phyloP scores from a whole-genome alignment of 2,329 filamentous ascomycete genomes.

The Nemania serpens region DNA sequence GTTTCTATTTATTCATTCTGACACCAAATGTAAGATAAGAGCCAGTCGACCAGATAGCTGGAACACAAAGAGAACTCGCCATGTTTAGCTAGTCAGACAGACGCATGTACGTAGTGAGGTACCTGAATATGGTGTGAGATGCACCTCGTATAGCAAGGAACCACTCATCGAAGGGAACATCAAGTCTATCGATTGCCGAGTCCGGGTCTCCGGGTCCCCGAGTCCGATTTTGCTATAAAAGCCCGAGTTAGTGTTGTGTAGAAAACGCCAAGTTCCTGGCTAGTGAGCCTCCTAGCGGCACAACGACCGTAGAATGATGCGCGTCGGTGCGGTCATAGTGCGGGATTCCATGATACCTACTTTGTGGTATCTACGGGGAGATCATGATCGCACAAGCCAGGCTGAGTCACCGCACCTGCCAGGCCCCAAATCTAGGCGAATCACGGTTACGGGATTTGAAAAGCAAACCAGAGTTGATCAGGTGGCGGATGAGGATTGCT shows the following conservation, averaged over 20 bases:
- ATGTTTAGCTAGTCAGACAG: not conserved
- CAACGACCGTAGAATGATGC: not conserved
- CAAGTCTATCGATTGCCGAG: conserved; percentile 11
- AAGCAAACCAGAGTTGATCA: not conserved
- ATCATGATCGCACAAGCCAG: not conserved
- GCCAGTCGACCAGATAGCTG: not conserved
- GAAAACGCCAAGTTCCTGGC: too few relatives aligned
- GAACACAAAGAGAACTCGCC: not conserved
- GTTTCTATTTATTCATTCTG: conserved; percentile 10
- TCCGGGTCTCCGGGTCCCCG: conserved; percentile 7
- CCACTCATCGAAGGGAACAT: conserved; percentile 18
- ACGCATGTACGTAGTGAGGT: not conserved
- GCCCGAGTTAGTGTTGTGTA: too few relatives aligned
- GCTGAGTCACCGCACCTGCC: conserved; percentile 19
- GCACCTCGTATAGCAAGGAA: conserved; percentile 22
- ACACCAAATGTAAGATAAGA: too few relatives aligned
- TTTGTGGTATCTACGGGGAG: not conserved
- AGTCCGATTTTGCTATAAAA: not conserved
- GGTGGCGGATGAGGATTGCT: not conserved
- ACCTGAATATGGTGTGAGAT: not conserved
- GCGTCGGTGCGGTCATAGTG: not conserved
- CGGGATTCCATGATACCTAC: conserved; percentile 1
- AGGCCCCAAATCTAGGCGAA: not conserved
- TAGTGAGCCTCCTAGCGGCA: not conserved
- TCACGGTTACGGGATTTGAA: conserved; percentile 24